Base-by-base conservation (phyloP, 208 protist genomes). In the Porcisia hertigi region DNA sequence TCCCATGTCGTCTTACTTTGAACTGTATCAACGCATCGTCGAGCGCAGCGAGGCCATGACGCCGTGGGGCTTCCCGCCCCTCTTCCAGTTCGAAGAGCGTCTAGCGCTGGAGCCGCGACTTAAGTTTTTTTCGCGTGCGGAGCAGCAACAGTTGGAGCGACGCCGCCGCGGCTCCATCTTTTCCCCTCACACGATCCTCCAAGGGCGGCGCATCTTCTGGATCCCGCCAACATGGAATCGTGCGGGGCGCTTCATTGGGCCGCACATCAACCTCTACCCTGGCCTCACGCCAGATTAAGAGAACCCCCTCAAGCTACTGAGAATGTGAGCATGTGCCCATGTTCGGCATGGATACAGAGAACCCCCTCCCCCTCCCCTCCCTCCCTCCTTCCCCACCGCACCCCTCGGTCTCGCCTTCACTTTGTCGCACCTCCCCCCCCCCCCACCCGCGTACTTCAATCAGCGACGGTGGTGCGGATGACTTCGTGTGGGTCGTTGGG, bases 41-140 rank as follows among this genome's bases (percentile, higher is more conserved):
- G 94, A 97, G 86, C 85, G 94, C 59, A 94, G 89, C 39, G 94
- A 97, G 82, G 92, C 90, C 18, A 95, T 97, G 90, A 97, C 92
- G 60, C 94, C 94, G 71, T 97, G 94, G 92, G 94, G 92, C 43
- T 97, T 97, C 62, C 94, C 94, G 1, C 94, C 94, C n/a, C 84
- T 97, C 36, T 95, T 94, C 79, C 94, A 97, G 81, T 97, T 97
- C 76, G 94, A 97, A 64, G 92, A 97, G 80, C 92, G 94, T 5
- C 85, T 97, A 36, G 77, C 91, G 39, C 84, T 97, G 43, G 89
- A 96, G 84, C 91, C 92, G 63, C 85, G 94, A 30, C 84, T 97
- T 55, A 93, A 92, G 84, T 95, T 95, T 74, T 97, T 97, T 67
- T 95, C 90, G 6, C 77, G 94, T 7, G 86, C 86, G 5, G 81